Base-by-base conservation (phyloP, 2,329 filamentous ascomycete genomes). In the Cladorrhinum sp. region DNA sequence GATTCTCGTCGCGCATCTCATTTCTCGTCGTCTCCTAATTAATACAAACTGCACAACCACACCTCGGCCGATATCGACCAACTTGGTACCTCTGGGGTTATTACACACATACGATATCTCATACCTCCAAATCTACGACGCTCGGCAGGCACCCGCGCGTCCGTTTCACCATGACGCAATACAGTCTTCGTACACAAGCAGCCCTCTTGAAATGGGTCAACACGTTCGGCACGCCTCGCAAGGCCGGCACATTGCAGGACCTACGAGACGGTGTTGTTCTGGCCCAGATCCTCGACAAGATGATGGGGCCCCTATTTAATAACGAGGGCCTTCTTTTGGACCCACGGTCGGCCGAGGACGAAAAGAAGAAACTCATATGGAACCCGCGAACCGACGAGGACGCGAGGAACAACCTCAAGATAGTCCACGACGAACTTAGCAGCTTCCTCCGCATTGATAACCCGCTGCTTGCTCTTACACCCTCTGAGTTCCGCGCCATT, bases 351-450 rank as follows among this genome's bases (percentile, higher is more conserved):
- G 78, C 79, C 68, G 70, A 81, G 60, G 75, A 78, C 79, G 96
- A 96, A 76, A 86, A 92, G 18, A 88, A 93, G 55, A 95, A 99
- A 71, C 92, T 95, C 2, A 97, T 18, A 18, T 45, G 41, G 54
- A 79, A 73, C 62, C 71, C 76, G 25, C 75, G 77, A 53, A 71
- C 76, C 62, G 78, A 79, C 69, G 70, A 81, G 60, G 75, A 78
- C 79, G 96, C 96, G 76, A 86, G 92, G 18, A 88, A 95, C 54
- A 95, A 99, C 71, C 92, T 96, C 2, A 97, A 99, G 73, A 89
- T 91, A 1, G 87, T 96, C 20, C 83, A 98, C 62, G 98, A 98
- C 73, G 78, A 85, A 10, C 80, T 99, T 1, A 92, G 95, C 2
- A 96, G 96, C 72, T 86, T 85, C 68, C 81, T 85, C 58, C 80